Conservation (phyloP, 2,329 filamentous ascomycete genomes). For the Colletotrichum siamense region DNA sequence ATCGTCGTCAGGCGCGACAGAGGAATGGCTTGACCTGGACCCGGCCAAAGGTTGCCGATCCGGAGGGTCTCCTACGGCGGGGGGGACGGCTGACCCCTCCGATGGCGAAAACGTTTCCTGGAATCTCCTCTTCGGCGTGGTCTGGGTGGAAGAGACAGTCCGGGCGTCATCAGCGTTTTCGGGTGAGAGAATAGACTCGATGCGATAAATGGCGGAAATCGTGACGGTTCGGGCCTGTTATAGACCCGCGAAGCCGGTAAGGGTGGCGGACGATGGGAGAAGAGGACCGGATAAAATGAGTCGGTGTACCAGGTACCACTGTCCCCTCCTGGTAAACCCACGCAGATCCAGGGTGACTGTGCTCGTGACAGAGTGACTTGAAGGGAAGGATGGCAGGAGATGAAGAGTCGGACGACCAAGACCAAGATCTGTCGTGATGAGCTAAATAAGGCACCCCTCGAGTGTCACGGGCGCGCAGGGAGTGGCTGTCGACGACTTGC, state of each 20-base stretch:
- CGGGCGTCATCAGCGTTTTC: constrained; percentile 43
- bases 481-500: not conserved
- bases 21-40: constrained; percentile 14
- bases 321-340: not conserved
- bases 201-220: constrained; percentile 56
- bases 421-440: constrained; percentile 11
- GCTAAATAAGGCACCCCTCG: constrained; percentile 8
- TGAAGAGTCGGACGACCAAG: not conserved
- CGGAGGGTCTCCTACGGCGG: constrained; percentile 19
- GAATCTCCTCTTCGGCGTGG: constrained; percentile 41
- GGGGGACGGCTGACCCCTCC: constrained; percentile 28
- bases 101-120: constrained; percentile 38
- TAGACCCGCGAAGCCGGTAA: constrained; percentile 34
- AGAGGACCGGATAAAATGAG: not conserved
- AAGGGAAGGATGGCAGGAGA: constrained; percentile 16
- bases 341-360: constrained; percentile 3
- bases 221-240: constrained; percentile 49
- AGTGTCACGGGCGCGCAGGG: not conserved
- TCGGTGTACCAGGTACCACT: constrained; percentile 10
- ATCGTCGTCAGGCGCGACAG: constrained; percentile 31
- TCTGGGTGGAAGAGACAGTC: constrained; percentile 32
- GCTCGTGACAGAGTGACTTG: not conserved
- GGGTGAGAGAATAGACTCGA: constrained; percentile 57
- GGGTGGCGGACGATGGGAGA: not conserved
- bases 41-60: constrained; percentile 27